Evolutionary conservation across 2,329 filamentous ascomycete genomes (phyloP).

Genomic region (Chrysosporium queenslandicum): DNA sequence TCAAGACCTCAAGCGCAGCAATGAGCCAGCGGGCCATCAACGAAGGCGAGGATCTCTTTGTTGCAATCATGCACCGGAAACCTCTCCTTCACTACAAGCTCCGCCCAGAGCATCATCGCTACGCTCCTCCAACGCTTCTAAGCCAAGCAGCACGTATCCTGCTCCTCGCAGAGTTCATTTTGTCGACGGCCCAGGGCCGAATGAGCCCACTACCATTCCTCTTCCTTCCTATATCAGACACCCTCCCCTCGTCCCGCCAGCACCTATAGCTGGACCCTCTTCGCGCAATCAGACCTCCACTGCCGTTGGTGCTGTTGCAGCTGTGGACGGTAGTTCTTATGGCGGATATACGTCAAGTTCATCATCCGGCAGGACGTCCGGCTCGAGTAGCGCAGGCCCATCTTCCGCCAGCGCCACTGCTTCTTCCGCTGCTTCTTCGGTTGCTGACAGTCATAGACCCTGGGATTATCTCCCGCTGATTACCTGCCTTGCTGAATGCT

Average conservation of each 20-base stretch:
- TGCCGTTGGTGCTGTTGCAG: neutral
- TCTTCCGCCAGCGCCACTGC: neutral
- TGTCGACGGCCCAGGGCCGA: conserved; percentile 4
- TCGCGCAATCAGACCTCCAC: neutral
- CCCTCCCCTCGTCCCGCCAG: conserved; percentile 6
- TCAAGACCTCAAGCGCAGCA: neutral
- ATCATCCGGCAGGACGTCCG: neutral
- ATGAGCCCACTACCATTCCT: conserved; percentile 5
- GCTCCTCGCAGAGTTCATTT: conserved; percentile 9
- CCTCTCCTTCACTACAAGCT: neutral
- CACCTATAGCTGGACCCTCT: neutral
- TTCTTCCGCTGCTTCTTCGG: neutral
- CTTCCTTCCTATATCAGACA: conserved; percentile 13
- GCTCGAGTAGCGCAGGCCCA: neutral
- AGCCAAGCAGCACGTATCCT: conserved; percentile 7
- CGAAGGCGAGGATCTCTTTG: conserved; percentile 2
- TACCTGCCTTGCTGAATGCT: neutral
- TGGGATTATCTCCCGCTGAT: neutral
- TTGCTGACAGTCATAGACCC: neutral
- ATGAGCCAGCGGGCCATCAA: neutral
- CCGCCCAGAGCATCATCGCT: conserved; percentile 3
- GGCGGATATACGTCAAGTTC: neutral
- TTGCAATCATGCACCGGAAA: neutral
- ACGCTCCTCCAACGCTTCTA: neutral
- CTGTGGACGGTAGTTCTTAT: neutral